A percentile compares a stretch with the other conserved stretches of the same genome.
Evolutionary conservation across 805 yeast genomes (phyloP).

Genomic region (Wickerhamomyces pijperi): DNA sequence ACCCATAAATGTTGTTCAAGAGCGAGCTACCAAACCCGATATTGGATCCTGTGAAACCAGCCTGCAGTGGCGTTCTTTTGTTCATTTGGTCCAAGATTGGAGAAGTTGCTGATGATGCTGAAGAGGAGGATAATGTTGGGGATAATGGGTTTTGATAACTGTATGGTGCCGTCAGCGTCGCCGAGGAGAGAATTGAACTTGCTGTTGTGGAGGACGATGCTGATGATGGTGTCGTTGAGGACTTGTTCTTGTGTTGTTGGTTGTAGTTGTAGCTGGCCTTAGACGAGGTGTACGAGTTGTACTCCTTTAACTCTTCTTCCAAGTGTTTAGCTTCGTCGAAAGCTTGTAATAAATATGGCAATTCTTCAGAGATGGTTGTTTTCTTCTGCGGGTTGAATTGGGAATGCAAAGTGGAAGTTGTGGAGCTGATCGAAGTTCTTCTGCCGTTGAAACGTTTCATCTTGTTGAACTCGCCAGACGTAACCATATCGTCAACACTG

Average conservation of each 20-base stretch:
- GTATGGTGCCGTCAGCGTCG: neutral
- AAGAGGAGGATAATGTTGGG: neutral
- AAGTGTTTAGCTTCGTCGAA: slow-evolving; percentile 50
- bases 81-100: slow-evolving; percentile 3
- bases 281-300: slow-evolving; percentile 4
- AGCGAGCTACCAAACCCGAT: slow-evolving; percentile 14
- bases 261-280: slow-evolving; percentile 1
- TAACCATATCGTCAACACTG: neutral
- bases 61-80: slow-evolving; percentile 7
- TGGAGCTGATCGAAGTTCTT: slow-evolving; percentile 13
- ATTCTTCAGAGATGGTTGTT: slow-evolving; percentile 49
- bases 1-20: slow-evolving; percentile 17
- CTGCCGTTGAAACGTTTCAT: slow-evolving; percentile 2
- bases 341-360: slow-evolving; percentile 58
- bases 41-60: slow-evolving; percentile 8
- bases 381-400: slow-evolving; percentile 26
- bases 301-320: slow-evolving; percentile 34
- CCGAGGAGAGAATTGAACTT: too few relatives aligned
- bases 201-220: neutral
- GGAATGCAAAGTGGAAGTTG: slow-evolving; percentile 25
- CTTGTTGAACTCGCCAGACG: neutral
- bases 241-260: slow-evolving; percentile 2
- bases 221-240: neutral
- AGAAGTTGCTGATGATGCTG: slow-evolving; percentile 1
- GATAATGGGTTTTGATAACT: slow-evolving; percentile 1